phyloP scores from a whole-genome alignment of 2,329 filamentous ascomycete species.

The Colletotrichum limetticola region DNA sequence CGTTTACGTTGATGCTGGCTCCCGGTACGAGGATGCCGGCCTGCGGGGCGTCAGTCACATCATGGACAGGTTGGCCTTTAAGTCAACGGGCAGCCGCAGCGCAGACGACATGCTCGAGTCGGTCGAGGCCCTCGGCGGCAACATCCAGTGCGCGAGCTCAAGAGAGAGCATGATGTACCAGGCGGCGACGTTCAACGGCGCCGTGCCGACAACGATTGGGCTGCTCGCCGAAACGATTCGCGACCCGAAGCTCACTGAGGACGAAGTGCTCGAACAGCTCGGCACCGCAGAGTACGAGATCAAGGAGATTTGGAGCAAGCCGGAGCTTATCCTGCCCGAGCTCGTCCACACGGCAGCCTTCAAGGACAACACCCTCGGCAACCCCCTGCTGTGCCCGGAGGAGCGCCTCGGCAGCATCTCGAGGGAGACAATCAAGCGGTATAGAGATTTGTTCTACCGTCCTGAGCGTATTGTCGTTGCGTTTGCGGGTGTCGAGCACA shows the following conservation, averaged over 20 bases:
- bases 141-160: constrained; percentile 96
- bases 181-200: constrained; percentile 94
- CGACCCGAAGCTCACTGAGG: constrained; percentile 83
- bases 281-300: constrained; percentile 96
- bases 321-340: constrained; percentile 94
- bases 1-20: constrained; percentile 95
- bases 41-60: constrained; percentile 95
- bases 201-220: constrained; percentile 83
- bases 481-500: constrained; percentile 90
- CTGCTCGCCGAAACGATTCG: constrained; percentile 94
- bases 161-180: constrained; percentile 99
- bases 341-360: constrained; percentile 95
- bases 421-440: constrained; percentile 77
- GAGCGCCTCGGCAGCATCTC: constrained; percentile 83
- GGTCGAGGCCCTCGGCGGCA: constrained; percentile 89
- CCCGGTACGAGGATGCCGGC: constrained; percentile 87
- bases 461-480: constrained; percentile 94
- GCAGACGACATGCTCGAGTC: constrained; percentile 89
- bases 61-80: constrained; percentile 95
- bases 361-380: constrained; percentile 94
- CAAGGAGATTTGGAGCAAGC: constrained; percentile 95
- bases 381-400: constrained; percentile 89
- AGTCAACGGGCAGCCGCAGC: constrained; percentile 78
- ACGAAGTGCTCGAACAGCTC: constrained; percentile 88
- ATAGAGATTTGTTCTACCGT: constrained; percentile 84